These are phyloP conservation scores for Capillidium rhysosporum DNA, from an alignment of 371 early-diverging fungal genomes.

Conservation along the genomic window DNA sequence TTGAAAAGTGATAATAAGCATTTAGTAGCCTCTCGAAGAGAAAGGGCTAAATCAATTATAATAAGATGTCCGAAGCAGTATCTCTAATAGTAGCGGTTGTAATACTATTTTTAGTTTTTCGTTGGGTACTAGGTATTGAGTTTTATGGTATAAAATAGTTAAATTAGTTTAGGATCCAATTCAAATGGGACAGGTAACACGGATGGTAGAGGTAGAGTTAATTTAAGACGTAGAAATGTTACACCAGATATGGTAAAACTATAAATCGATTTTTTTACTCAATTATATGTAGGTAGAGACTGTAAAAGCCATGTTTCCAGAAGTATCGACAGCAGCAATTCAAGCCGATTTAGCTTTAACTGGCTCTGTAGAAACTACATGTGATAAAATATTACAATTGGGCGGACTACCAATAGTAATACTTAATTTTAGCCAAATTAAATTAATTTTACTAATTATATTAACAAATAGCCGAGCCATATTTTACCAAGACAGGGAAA, in stretches of 20 bases:
- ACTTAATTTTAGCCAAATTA: not conserved
- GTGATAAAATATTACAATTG: conserved; percentile 67
- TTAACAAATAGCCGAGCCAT: not conserved
- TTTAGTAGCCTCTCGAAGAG: no score
- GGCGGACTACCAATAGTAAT: conserved; percentile 48
- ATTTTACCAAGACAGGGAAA: not conserved
- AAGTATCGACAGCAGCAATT: conserved; percentile 59
- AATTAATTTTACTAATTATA: not conserved
- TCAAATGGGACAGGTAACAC: not conserved
- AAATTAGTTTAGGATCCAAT: not conserved
- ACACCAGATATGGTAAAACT: conserved; percentile 36
- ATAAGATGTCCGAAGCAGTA: conserved; percentile 19
- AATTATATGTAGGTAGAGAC: conserved; percentile 51
- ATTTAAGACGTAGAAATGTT: conserved; percentile 18
- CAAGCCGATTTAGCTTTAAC: conserved; percentile 66
- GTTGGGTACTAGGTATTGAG: conserved; percentile 47
- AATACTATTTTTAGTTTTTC: conserved; percentile 42
- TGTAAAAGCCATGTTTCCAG: conserved; percentile 70
- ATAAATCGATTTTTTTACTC: not conserved
- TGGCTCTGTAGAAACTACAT: conserved; percentile 68
- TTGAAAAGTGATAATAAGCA: no score
- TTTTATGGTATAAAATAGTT: not conserved
- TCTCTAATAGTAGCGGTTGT: conserved; percentile 49
- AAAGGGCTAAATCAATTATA: no score
- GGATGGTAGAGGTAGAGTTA: not conserved